Evolutionary conservation across 208 protist species (phyloP).

Genomic region (Leishmania tropica): DNA sequence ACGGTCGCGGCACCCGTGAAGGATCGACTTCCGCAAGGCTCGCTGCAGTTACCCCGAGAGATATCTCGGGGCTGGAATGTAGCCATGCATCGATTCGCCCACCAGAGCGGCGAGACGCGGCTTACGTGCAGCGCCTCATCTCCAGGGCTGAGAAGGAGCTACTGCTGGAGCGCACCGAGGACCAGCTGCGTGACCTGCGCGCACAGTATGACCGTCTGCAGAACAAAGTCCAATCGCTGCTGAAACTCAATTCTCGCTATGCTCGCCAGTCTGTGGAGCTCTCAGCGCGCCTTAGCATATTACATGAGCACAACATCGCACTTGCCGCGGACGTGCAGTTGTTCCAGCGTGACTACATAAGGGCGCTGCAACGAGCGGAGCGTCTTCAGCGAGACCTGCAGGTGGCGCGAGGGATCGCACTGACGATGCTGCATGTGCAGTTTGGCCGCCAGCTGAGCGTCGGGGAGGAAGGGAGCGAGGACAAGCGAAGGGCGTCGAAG

Average conservation of each 20-base stretch:
- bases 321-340: conserved; percentile 57
- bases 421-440: conserved; percentile 52
- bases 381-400: conserved; percentile 47
- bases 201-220: conserved; percentile 37
- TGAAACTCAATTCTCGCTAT: conserved; percentile 74
- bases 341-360: conserved; percentile 51
- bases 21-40: too few relatives aligned
- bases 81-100: neutral
- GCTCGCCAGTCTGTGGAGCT: conserved; percentile 77
- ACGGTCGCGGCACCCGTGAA: neutral
- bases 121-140: conserved; percentile 70
- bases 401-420: conserved; percentile 51
- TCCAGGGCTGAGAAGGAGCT: conserved; percentile 64
- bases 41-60: neutral
- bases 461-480: neutral
- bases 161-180: conserved; percentile 57
- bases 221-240: conserved; percentile 39
- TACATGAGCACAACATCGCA: conserved; percentile 76
- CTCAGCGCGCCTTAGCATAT: conserved; percentile 64
- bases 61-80: conserved; percentile 6
- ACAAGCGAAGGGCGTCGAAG: neutral
- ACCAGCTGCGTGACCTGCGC: conserved; percentile 39
- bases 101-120: conserved; percentile 36
- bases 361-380: conserved; percentile 42
- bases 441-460: neutral